phyloP scores from a whole-genome alignment of 192 early-diverging fungal species.

The Backusella tuberculispora region DNA sequence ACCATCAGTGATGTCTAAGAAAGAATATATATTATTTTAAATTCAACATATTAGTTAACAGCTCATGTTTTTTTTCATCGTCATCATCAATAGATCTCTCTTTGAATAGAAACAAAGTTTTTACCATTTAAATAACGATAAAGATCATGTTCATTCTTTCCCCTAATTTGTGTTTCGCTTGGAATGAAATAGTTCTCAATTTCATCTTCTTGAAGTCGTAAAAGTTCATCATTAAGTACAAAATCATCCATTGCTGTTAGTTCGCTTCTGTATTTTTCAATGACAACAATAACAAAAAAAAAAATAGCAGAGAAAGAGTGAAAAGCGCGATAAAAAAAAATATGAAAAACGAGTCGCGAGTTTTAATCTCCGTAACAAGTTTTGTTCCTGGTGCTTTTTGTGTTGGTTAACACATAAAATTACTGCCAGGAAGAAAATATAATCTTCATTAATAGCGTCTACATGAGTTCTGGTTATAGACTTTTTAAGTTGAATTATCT shows the following conservation, averaged over 20 bases:
- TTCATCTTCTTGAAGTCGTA: constrained; percentile 48
- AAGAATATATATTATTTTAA: too few relatives aligned
- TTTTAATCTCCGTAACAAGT: too few relatives aligned
- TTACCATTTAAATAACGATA: constrained; percentile 55
- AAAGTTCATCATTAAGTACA: constrained; percentile 46
- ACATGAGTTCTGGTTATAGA: too few relatives aligned
- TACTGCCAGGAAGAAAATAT: too few relatives aligned
- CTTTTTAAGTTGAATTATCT: too few relatives aligned
- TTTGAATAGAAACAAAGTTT: too few relatives aligned
- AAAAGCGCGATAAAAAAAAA: too few relatives aligned
- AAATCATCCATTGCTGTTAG: constrained; percentile 29
- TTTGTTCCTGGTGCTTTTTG: too few relatives aligned
- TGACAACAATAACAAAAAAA: not conserved
- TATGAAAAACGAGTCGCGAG: too few relatives aligned
- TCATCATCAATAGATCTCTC: not conserved
- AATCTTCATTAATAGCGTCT: too few relatives aligned
- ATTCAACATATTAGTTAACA: too few relatives aligned
- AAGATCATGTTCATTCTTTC: constrained; percentile 47
- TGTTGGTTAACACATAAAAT: too few relatives aligned
- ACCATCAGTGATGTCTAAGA: constrained; percentile 51
- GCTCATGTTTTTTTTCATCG: not conserved
- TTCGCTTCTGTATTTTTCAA: not conserved
- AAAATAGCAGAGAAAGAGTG: not conserved
- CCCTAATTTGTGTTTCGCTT: constrained; percentile 46
- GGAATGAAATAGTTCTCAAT: constrained; percentile 41